Conservation (phyloP, 805 yeast genomes). For the Priceomyces haplophilus region DNA sequence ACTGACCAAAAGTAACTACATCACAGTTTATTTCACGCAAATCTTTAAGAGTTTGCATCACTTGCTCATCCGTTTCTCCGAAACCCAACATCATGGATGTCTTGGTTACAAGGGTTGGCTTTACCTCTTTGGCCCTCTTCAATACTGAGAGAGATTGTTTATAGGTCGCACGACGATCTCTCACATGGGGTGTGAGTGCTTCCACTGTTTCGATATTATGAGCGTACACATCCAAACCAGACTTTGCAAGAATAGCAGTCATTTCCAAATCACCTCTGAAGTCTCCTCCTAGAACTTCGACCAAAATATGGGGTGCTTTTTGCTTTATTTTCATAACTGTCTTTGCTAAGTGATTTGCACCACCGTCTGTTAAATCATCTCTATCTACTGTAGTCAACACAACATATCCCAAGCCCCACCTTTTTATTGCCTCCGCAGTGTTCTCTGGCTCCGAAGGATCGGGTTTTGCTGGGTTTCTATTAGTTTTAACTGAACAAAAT, state of each 20-base stretch:
- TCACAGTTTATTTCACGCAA: conserved; percentile 78
- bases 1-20: conserved; percentile 97
- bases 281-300: conserved; percentile 93
- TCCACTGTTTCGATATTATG: conserved; percentile 97
- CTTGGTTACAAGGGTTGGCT: conserved; percentile 77
- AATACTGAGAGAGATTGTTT: conserved; percentile 81
- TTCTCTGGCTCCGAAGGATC: conserved; percentile 97
- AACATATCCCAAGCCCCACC: conserved; percentile 98
- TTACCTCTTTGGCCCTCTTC: conserved; percentile 72
- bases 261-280: conserved; percentile 84
- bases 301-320: conserved; percentile 87
- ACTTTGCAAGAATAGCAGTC: conserved; percentile 74
- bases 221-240: conserved; percentile 94
- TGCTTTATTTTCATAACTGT: conserved; percentile 81
- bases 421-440: conserved; percentile 93
- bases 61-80: conserved; percentile 93
- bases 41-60: conserved; percentile 70
- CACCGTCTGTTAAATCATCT: conserved; percentile 92
- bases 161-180: conserved; percentile 96
- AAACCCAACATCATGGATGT: conserved; percentile 95
- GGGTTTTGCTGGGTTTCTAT: conserved; percentile 78
- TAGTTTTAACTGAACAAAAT: conserved; percentile 94
- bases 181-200: conserved; percentile 85
- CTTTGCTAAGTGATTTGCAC: conserved; percentile 84
- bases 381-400: conserved; percentile 97